Base-by-base conservation (phyloP, 495 filamentous ascomycete genomes). In the Penicillium tannophilum region DNA sequence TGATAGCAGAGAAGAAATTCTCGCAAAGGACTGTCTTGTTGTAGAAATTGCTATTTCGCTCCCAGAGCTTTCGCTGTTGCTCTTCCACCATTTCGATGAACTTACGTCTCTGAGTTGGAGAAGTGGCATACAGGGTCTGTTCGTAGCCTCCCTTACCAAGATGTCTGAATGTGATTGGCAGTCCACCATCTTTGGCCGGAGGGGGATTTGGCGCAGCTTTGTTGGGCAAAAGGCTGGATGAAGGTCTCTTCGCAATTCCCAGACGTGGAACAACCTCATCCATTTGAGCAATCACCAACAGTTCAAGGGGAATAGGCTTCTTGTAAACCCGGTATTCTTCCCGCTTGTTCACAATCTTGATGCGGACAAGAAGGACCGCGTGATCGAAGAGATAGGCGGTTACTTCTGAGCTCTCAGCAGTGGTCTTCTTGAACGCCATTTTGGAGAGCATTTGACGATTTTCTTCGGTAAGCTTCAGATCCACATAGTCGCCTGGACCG, bases 141-240 rank as follows among this genome's bases (percentile, higher is more conserved):
- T 96, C 95, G 71, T 96, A 98, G 39, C 93, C 93, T 54, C 91
- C 92, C 69, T 93, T 95, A n/a, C 95, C 95, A 26, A 99, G 84
- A 80, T 98, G 95, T 53, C 88, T 85, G 81, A 99, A 98, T n/a
- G 93, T 98, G 64, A 99, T 94, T 1, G 95, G 95, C 73, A 90
- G 92, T 41, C 64, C 62, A 39, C 90, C 92, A 63, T 96, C 91
- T 66, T 91, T 84, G 19, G 79, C 75, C 8, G 82, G 75, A 5
- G 82, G 79, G 28, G 75, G 69, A 48, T 78, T 76, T 14, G 72
- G 64, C n/a, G 71, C 81, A 52, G 87, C 85, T 54, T 89, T 83
- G 26, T 91, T 90, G 20, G 89, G 86, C 44, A 96, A 83, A 53
- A 99, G 75, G 71, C 90, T 91, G 0, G 93, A 94, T 4, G 94